Base-by-base conservation (phyloP, 257 asterid species). In the Mitragyna speciosa region DNA sequence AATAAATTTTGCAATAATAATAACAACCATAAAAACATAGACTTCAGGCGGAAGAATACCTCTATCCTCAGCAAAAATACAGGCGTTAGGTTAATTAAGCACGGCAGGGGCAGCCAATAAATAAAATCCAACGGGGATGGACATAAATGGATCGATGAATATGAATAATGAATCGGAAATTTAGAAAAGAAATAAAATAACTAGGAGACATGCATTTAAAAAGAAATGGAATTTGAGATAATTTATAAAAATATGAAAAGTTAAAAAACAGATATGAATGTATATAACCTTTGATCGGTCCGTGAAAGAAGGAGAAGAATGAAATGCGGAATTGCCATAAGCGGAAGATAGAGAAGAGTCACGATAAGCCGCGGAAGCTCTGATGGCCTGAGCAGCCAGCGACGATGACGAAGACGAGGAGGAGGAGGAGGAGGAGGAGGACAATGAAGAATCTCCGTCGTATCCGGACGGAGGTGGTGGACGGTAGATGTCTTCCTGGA, bases 341-440 rank as follows among this genome's bases (percentile, higher is more conserved):
- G 88, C 86, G 76, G 87, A 73, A 86, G 88, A 78, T 59, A 78
- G 86, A 59, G 88, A 87, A 74, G 93, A 86, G 73, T 88, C 87
- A 8, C 87, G 91, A 33, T 88, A 86, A n/a, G 88, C 88, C 77
- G 91, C 86, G 52, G 90, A 87, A 75, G 96, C 94, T 80, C 87
- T 83, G 47, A 89, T 87, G 28, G 97, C 94, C 88, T 89, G 90
- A 72, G 93, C 96, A 31, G 92, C 96, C 68, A 93, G 89, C 19
- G 85, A 84, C n/a, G 91, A 77, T 1, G 87, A 80, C 24, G 86
- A 43, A 24, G 88, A 48, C 52, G 84, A 54, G 66, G 84, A 73
- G 10, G 77, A 79, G 28, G 61, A n/a, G 52, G 31, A 33, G 43
- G 30, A 77, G 33, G 47, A 73, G 11, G 72, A 41, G 63, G 26